Conservation (phyloP, 2,329 filamentous ascomycete genomes). For the Nemania sp. region DNA sequence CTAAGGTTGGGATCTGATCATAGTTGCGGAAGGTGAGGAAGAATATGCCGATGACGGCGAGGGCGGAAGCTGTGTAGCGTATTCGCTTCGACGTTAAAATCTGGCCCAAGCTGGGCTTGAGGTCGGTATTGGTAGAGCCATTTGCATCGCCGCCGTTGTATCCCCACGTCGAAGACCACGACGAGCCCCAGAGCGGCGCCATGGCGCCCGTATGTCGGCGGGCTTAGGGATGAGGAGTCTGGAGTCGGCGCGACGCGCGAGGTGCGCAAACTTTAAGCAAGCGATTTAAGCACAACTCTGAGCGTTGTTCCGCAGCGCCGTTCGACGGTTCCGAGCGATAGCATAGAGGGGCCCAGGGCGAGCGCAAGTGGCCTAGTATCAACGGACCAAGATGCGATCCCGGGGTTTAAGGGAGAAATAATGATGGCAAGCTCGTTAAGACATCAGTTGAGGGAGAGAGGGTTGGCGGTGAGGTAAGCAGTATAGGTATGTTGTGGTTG, state of each 20-base stretch:
- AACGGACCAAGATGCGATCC: too few species aligned
- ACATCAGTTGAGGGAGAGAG: too few species aligned
- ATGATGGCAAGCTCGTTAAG: too few species aligned
- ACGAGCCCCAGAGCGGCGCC: constrained; percentile 40
- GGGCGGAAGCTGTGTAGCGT: constrained; percentile 36
- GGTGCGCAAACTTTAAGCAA: constrained; percentile 12
- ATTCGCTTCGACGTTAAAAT: constrained; percentile 45
- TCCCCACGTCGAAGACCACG: constrained; percentile 37
- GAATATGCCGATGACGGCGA: constrained; percentile 35
- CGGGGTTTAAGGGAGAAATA: too few species aligned
- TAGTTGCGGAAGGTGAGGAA: constrained; percentile 40
- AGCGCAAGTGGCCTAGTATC: background rate
- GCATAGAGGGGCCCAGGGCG: background rate
- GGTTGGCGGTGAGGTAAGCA: too few species aligned
- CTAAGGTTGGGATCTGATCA: constrained; percentile 37
- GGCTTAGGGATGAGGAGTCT: background rate
- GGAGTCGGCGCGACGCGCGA: background rate
- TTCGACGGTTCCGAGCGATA: background rate
- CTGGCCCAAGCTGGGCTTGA: constrained; percentile 43
- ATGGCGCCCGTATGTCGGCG: constrained; percentile 24
- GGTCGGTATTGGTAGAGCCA: constrained; percentile 22
- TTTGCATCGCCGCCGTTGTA: constrained; percentile 28
- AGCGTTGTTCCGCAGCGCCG: background rate
- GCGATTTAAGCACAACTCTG: constrained; percentile 5
- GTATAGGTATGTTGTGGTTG: too few species aligned